Conservation (phyloP, 2,329 filamentous ascomycete genomes). For the Fusarium phyllophilum region DNA sequence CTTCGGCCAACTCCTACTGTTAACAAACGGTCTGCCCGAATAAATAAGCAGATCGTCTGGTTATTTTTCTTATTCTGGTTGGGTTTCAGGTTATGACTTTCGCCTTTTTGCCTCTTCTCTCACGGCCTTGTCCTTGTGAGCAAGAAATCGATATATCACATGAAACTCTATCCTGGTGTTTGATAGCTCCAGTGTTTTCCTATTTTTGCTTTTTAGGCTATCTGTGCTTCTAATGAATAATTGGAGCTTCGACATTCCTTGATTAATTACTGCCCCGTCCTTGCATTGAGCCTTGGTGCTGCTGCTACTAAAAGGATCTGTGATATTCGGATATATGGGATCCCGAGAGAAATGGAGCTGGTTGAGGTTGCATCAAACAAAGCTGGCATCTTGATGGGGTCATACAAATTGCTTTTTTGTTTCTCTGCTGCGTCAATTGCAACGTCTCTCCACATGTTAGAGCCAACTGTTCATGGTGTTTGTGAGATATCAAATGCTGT, state of each 20-base stretch:
- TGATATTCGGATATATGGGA: neutral
- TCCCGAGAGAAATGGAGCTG: neutral
- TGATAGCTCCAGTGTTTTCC: neutral
- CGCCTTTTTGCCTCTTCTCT: neutral
- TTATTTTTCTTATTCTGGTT: conserved; percentile 13
- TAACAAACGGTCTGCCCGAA: conserved; percentile 1
- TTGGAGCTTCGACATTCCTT: neutral
- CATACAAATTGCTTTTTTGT: neutral
- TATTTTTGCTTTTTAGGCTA: neutral
- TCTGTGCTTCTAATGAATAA: neutral
- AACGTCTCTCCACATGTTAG: conserved; percentile 5
- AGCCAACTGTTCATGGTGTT: neutral
- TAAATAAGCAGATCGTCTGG: conserved; percentile 2
- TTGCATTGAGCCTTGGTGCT: neutral
- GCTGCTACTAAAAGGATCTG: neutral
- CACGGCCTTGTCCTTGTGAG: conserved; percentile 10
- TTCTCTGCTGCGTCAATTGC: neutral
- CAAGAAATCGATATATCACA: conserved; percentile 19
- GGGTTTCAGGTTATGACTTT: conserved; percentile 30
- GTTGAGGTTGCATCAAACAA: neutral
- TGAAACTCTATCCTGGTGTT: neutral
- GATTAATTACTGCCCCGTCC: neutral
- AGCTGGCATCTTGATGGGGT: neutral
- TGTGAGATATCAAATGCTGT: neutral
- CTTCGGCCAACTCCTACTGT: neutral